Percentiles rank a stretch among this genome's conserved stretches.
phyloP scores from a whole-genome alignment of 768 basidiomycete genomes.

The Dentipellis sp. region DNA sequence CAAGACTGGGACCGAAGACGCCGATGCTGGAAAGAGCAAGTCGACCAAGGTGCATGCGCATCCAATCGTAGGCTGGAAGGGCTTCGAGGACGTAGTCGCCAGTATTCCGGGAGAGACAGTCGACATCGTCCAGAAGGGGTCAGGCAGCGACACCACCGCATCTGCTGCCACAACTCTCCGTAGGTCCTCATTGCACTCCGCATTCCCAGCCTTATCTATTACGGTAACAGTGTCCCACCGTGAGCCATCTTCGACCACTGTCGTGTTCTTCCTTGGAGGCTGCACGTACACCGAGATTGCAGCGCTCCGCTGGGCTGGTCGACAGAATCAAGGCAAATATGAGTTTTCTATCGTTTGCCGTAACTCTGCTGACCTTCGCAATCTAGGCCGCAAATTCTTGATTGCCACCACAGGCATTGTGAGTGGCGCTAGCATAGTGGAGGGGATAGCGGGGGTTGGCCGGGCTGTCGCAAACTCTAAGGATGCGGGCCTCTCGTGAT shows the following conservation, averaged over 20 bases:
- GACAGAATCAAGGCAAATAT: slow-evolving; percentile 66
- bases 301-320: slow-evolving; percentile 85
- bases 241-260: slow-evolving; percentile 49
- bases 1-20: slow-evolving; percentile 30
- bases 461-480: slow-evolving; percentile 27
- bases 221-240: too few species aligned
- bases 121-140: slow-evolving; percentile 53
- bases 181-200: slow-evolving; percentile 21
- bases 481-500: slow-evolving; percentile 32
- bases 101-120: slow-evolving; percentile 81
- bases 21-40: slow-evolving; percentile 28
- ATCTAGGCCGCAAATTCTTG: slow-evolving; percentile 72
- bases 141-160: slow-evolving; percentile 20
- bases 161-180: slow-evolving; percentile 22
- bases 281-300: slow-evolving; percentile 98
- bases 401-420: slow-evolving; percentile 90
- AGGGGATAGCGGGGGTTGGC: slow-evolving; percentile 48
- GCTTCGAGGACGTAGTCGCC: slow-evolving; percentile 85
- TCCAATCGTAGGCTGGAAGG: slow-evolving; percentile 93
- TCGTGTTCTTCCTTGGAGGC: slow-evolving; percentile 95
- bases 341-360: slow-evolving; percentile 4
- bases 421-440: slow-evolving; percentile 65
- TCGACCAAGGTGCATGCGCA: slow-evolving; percentile 69
- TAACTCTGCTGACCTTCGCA: not conserved
- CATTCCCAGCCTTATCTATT: not conserved